Evolutionary conservation across 202 grass and related monocot species (phyloP), one percentile per base, ranked within the genome.

Genomic region (Miscanthus sacchariflorus): DNA sequence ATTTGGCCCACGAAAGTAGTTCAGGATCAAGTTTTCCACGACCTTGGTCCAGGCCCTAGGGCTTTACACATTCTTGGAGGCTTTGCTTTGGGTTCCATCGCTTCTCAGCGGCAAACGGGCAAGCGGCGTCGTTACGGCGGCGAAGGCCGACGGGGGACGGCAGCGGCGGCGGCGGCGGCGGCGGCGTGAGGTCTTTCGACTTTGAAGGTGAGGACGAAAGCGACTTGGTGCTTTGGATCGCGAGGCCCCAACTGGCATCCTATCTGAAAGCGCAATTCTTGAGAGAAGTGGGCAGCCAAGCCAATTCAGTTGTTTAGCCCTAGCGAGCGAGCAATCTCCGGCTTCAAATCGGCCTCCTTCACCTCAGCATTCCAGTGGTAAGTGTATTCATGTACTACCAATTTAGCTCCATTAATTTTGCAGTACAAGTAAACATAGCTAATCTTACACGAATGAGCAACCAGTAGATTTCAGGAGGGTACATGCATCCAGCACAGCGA

Each of bases 371-470:
- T 64, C 28, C 25, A 27, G 8, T 52, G 54, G 45, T 13, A 65
- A 43, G 54, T 27, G 68, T 24, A 83, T 25, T 12, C 18, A 30
- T 48, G 63, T 3, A 74, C 4, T 54, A 66, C 19, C 59, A 79
- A 50, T 72, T 10, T 65, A 78, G 14, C 1, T 72, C 49, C 18
- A 49, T 24, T 27, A 27, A 35, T 52, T 58, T 39, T 54, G 12
- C 30, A 66, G 18, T 63, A 83, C 46, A 40, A 7, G 49, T 46
- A 79, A 2, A 39, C 63, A 49, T 49, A n/a, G 35, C 7, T 63
- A 61, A 28, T 80, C 75, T 76, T 82, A 77, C 72, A 76, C 9
- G 45, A 59, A 82, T 24, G 56, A 81, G 50, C n/a, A 68, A 76
- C 19, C 58, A 12, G 39, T 8, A 30, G 46, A 27, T 9, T 61